These are phyloP conservation scores for Gymnopus androsaceus DNA, from an alignment of 1,284 basidiomycete genomes.

Conservation along the genomic window DNA sequence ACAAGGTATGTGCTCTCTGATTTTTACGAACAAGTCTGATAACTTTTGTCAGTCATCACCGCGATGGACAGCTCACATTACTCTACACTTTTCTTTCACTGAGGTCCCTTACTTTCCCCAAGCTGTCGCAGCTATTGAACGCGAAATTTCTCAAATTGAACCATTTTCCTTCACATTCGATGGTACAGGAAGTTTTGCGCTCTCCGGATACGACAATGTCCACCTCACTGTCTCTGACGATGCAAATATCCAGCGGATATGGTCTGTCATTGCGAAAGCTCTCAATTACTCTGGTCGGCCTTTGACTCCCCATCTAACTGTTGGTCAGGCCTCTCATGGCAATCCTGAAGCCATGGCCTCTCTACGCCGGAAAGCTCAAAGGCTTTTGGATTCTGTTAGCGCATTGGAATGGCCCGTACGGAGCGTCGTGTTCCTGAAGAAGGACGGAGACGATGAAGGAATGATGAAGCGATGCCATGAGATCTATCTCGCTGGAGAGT, in stretches of 20 bases:
- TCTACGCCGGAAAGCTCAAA: constrained; percentile 18
- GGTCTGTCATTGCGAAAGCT: constrained; percentile 15
- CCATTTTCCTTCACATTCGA: constrained; percentile 21
- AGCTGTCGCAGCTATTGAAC: constrained; percentile 12
- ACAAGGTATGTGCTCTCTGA: neutral
- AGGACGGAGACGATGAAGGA: constrained; percentile 22
- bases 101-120: constrained; percentile 11
- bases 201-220: constrained; percentile 22
- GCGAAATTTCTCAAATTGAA: constrained; percentile 10
- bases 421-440: constrained; percentile 21
- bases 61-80: constrained; percentile 24
- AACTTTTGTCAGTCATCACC: constrained; percentile 8
- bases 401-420: constrained; percentile 18
- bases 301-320: constrained; percentile 24
- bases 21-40: neutral
- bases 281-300: constrained; percentile 20
- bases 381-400: constrained; percentile 13
- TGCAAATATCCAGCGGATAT: constrained; percentile 18
- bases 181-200: constrained; percentile 18
- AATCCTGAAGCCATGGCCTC: constrained; percentile 11
- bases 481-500: constrained; percentile 7
- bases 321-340: constrained; percentile 20
- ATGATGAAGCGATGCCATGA: constrained; percentile 22
- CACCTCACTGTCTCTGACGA: constrained; percentile 16
- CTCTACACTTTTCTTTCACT: constrained; percentile 23